Conservation (phyloP, 257 asterid species). For the Solanum gandarillasii region DNA sequence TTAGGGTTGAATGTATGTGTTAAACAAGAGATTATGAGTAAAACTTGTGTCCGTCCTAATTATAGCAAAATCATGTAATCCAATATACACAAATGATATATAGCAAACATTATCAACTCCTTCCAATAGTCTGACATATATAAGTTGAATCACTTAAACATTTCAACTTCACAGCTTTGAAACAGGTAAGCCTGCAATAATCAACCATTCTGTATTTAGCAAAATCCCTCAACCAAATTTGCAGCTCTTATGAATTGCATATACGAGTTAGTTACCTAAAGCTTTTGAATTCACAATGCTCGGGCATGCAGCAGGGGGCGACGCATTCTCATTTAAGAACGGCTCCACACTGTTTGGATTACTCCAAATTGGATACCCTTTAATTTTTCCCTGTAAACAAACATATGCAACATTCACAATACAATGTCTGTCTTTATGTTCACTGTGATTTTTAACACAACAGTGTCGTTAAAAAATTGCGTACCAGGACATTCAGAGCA, state of each 20-base stretch:
- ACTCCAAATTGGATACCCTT: slow-evolving; percentile 75
- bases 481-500: slow-evolving; percentile 89
- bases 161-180: slow-evolving; percentile 45
- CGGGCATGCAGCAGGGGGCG: slow-evolving; percentile 89
- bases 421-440: not conserved
- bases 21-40: not conserved
- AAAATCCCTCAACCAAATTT: not conserved
- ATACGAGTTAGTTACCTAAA: slow-evolving; percentile 34
- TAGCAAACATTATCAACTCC: not conserved
- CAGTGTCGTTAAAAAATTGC: not conserved
- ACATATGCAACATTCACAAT: not conserved
- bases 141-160: not conserved
- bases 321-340: slow-evolving; percentile 54
- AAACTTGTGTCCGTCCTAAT: not conserved
- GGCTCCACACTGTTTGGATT: slow-evolving; percentile 68
- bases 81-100: not conserved
- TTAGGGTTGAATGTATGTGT: not conserved
- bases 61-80: not conserved
- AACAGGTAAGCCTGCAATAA: slow-evolving; percentile 53
- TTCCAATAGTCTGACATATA: not conserved
- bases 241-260: not conserved
- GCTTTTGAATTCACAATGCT: slow-evolving; percentile 87
- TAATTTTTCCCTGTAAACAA: slow-evolving; percentile 58
- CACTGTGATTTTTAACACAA: not conserved
- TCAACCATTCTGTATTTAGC: not conserved